Base-by-base conservation (phyloP, 352 stramenopile species). In the Phytophthora quininea region DNA sequence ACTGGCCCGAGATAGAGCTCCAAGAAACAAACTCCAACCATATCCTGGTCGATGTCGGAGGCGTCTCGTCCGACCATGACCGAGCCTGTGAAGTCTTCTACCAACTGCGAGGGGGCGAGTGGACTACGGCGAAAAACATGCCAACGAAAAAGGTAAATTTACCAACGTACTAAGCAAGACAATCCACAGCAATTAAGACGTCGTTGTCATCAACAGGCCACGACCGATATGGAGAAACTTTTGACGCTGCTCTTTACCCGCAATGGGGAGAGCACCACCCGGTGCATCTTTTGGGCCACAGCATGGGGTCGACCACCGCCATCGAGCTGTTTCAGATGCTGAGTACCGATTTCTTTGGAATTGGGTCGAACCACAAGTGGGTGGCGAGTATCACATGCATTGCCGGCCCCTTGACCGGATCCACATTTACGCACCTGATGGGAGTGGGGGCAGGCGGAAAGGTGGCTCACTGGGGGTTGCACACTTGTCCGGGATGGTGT, bases 291-390 rank as follows among this genome's bases (percentile, higher is more conserved):
- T 33, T 91, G 14, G 84, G 80, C 15, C 84, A 91, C 62, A 90
- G 82, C 54, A 79, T 84, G 35, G 83, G 83, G 31, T 79, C 81
- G 11, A 87, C 77, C 10, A 89, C 83, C 1, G 83, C 81, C n/a
- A 82, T 91, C 38, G 83, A 91, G 57, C 49, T 91, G 30, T 88
- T 89, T 67, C 83, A 91, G 62, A 62, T 90, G 59, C 63, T 91
- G 4, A 80, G 79, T 37, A 43, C 70, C 6, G 81, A 91, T 65
- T 81, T 75, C 50, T 91, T 91, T 43, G 52, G 62, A 43, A 77
- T 91, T 15, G 79, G 80, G 11, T 86, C 66, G 31, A 72, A 72
- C 27, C 62, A 84, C 58, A 72, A 73, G 51, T 91, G 83, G 83
- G 70, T 91, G 10, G 65, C 59, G 4, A 88, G 80, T 61, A 86